These are phyloP conservation scores for Pyrus betulifolia DNA, from an alignment of 306 rosid genomes.

Conservation along the genomic window DNA sequence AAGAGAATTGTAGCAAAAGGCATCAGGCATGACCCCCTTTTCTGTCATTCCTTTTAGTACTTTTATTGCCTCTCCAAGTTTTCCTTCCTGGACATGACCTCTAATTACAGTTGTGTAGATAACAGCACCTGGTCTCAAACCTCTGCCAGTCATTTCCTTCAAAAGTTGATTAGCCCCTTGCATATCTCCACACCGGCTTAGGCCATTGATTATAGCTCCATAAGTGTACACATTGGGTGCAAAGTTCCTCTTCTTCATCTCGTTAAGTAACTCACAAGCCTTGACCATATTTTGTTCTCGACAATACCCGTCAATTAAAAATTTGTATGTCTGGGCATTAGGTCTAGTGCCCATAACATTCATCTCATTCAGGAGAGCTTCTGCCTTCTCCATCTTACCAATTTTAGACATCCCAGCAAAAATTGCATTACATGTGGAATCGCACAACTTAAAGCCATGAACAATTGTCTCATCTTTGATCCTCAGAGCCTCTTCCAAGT, in stretches of 20 bases:
- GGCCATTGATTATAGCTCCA: conserved; percentile 29
- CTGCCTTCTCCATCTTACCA: conserved; percentile 35
- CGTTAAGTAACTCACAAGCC: conserved; percentile 21
- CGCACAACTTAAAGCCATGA: conserved; percentile 12
- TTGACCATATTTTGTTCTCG: conserved; percentile 9
- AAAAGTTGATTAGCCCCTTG: conserved; percentile 18
- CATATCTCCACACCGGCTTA: conserved; percentile 21
- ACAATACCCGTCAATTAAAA: conserved; percentile 34
- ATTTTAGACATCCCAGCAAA: conserved; percentile 31
- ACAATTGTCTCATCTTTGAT: conserved; percentile 26
- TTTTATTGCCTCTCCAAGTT: conserved; percentile 25
- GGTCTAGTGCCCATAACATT: conserved; percentile 17
- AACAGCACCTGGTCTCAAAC: conserved; percentile 28
- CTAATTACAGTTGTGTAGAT: conserved; percentile 25
- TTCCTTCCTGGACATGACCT: conserved; percentile 25
- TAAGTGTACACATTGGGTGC: conserved; percentile 24
- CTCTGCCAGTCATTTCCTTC: conserved; percentile 18
- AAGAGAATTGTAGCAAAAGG: conserved; percentile 36
- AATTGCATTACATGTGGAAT: conserved; percentile 18
- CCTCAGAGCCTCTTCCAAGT: conserved; percentile 30
- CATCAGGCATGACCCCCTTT: conserved; percentile 30
- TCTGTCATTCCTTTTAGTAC: conserved; percentile 23
- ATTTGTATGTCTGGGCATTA: conserved; percentile 19
- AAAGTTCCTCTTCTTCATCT: conserved; percentile 34
- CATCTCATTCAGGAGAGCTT: conserved; percentile 30